Conservation (phyloP, 768 basidiomycete species). For the Leccinellum albellum region DNA sequence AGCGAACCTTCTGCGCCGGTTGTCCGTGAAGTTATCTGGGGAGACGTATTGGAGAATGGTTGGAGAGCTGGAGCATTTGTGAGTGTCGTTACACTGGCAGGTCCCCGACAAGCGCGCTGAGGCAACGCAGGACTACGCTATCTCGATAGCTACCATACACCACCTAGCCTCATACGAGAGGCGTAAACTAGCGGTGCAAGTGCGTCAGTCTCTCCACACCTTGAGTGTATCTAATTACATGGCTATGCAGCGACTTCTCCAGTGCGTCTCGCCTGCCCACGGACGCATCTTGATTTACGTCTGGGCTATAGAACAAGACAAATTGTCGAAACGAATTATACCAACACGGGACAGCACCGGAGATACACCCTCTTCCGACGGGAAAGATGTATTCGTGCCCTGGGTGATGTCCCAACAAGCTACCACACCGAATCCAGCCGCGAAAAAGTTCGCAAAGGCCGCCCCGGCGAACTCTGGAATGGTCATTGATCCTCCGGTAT, state of each 20-base stretch:
- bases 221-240: background rate
- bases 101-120: background rate
- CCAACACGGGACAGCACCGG: slow-evolving; percentile 21
- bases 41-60: slow-evolving; percentile 65
- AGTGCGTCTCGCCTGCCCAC: slow-evolving; percentile 59
- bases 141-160: slow-evolving; percentile 97
- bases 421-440: slow-evolving; percentile 16
- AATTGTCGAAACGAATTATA: slow-evolving; percentile 72
- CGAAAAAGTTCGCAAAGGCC: slow-evolving; percentile 1
- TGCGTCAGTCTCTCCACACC: slow-evolving; percentile 26
- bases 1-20: slow-evolving; percentile 24
- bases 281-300: slow-evolving; percentile 90
- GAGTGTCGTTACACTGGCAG: slow-evolving; percentile 31
- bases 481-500: slow-evolving; percentile 37
- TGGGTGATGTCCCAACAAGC: slow-evolving; percentile 62
- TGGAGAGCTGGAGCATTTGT: slow-evolving; percentile 87
- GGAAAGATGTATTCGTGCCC: slow-evolving; percentile 85
- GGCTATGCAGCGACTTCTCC: slow-evolving; percentile 51
- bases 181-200: slow-evolving; percentile 71
- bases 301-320: slow-evolving; percentile 95
- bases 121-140: slow-evolving; percentile 79
- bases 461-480: background rate
- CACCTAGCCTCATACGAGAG: slow-evolving; percentile 83
- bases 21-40: slow-evolving; percentile 71
- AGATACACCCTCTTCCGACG: slow-evolving; percentile 24